A percentile compares a stretch with the other conserved stretches of the same genome.
Conservation (phyloP, 2,329 filamentous ascomycete species). For the Hypocrella siamensis region DNA sequence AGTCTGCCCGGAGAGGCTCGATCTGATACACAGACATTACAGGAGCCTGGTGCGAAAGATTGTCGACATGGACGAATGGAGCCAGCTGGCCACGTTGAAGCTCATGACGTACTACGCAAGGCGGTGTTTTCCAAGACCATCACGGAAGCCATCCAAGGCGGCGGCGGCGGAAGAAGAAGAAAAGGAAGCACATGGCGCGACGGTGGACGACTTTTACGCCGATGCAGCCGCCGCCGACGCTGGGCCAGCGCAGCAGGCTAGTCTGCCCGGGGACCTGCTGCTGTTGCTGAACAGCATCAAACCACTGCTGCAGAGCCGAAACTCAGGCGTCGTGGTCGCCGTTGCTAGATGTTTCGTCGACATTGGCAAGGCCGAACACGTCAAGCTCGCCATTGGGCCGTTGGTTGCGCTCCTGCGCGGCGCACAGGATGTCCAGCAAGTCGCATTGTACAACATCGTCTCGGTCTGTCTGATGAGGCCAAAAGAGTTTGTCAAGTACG, state of each 20-base stretch:
- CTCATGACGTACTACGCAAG: conserved; percentile 76
- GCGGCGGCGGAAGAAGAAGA: too few relatives aligned
- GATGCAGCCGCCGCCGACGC: conserved; percentile 35
- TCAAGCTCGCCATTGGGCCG: conserved; percentile 63
- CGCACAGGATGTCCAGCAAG: conserved; percentile 73
- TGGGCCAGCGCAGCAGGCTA: conserved; percentile 28
- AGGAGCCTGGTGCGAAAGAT: conserved; percentile 72
- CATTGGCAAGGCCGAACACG: conserved; percentile 64
- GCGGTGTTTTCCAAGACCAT: conserved; percentile 68
- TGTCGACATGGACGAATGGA: conserved; percentile 99
- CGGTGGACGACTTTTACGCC: conserved; percentile 67
- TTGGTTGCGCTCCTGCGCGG: conserved; percentile 73
- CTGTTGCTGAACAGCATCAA: conserved; percentile 66
- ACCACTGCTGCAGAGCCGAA: conserved; percentile 80
- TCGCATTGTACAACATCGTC: conserved; percentile 88
- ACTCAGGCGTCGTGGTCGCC: conserved; percentile 80
- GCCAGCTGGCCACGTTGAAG: conserved; percentile 68
- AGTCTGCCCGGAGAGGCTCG: conserved; percentile 73
- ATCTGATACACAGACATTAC: conserved; percentile 85
- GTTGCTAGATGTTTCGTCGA: conserved; percentile 76
- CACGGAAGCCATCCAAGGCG: conserved; percentile 41
- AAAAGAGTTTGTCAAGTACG: conserved; percentile 70
- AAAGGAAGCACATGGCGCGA: conserved; percentile 21
- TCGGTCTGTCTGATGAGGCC: conserved; percentile 71
- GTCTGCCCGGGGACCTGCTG: conserved; percentile 69